Evolutionary conservation across 2,329 filamentous ascomycete genomes (phyloP), one percentile per base, ranked within the genome.

Genomic region (Fusarium chaquense): DNA sequence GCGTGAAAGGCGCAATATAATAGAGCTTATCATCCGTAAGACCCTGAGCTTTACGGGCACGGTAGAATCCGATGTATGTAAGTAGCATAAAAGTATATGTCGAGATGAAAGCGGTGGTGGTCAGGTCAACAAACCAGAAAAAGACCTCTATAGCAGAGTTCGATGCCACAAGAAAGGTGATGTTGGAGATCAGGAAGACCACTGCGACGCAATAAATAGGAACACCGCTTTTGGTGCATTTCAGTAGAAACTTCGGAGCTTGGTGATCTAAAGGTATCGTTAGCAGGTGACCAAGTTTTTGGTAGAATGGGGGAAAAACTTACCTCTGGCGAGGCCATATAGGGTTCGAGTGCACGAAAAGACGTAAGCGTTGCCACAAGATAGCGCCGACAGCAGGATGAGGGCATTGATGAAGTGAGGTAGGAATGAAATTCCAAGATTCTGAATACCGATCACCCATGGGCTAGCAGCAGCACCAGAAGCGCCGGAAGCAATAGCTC

Each of bases 361-460:
- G 16, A 84, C 79, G 70, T 83, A 83, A 16, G 80, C 82, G 65
- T 84, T 84, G 11, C 82, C 83, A 46, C 79, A 80, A 32, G 79
- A 81, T 65, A 76, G 73, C 30, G 76, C 79, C 13, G 75, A 80
- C 12, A 89, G 87, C 40, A 92, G 81, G 69, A 92, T 87, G n/a
- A 87, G 87, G 15, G 85, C 86, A 72, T 89, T 89, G 63, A 87
- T 82, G 22, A 89, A 77, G 49, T 85, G 79, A n/a, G 86, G 85
- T 16, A 89, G 81, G 16, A 82, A 83, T 1, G 71, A 72, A 50
- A 89, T 84, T 18, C 82, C 78, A 53, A 87, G 70, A 72, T 86
- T 85, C 55, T 81, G 77, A 79, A 89, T 66, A 9, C 65, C 87
- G 71, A 90, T 87, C 20, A 89, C 87, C 76, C 87, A 89, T 0